Base-by-base conservation (phyloP, 352 stramenopile genomes). In the Peronospora destructor region DNA sequence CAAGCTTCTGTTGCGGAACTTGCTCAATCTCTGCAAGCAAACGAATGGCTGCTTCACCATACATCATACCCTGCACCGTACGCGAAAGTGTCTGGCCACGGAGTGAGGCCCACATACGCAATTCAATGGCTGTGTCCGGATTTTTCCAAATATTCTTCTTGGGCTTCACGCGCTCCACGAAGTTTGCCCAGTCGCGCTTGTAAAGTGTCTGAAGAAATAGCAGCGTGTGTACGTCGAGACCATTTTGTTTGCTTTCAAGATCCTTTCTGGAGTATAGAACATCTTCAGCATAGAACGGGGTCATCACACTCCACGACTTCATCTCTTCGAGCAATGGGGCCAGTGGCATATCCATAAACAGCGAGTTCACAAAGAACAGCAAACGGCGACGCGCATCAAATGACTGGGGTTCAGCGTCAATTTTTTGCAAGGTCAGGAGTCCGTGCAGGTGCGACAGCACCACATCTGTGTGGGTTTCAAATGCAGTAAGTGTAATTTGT, bases 291-390 rank as follows among this genome's bases (percentile, higher is more conserved):
- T 99, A 99, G 64, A 98, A 99, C 6, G 96, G 96, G 29, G 96
- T 99, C 62, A 99, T 89, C 40, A 98, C 94, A 54, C 96, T 98
- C 90, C 95, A 99, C 12, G 93, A 98, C 66, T 98, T 97, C 94
- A 98, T 98, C 57, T 98, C 92, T 46, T 97, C 84, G 6, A 99
- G 87, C 36, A 96, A 81, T 11, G 96, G 96, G 10, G 96, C 94
- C 48, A 96, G 68, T 0, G 96, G 96, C 84, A 99, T 98, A 61
- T 99, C 95, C 96, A 99, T 99, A 70, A 98, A 99, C n/a, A 99
- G 64, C 49, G 95, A 98, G 62, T 99, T 99, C 19, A 98, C 93
- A 56, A 99, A 99, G 73, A 98, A 99, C 6, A 97, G 90, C 21
- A 99, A 66, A 19, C 96, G 88, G 16, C 96, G 85, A 23, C 87